Conservation (phyloP, 129 eudicot genomes). For the Heracleum sosnowskyi region DNA sequence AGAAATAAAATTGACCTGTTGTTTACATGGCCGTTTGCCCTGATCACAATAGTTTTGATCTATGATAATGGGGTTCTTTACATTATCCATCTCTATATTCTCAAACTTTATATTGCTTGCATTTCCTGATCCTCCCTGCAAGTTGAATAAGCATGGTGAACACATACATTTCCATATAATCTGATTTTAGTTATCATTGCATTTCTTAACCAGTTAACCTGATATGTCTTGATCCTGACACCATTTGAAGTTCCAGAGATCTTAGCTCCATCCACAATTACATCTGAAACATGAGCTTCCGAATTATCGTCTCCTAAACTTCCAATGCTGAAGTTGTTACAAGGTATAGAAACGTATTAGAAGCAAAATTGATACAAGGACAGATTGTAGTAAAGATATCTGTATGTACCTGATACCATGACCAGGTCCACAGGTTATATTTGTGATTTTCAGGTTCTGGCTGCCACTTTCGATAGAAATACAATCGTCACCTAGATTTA, state of each 20-base stretch:
- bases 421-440: conserved; percentile 92
- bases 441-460: conserved; percentile 39
- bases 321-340: conserved; percentile 51
- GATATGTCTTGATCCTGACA: conserved; percentile 86
- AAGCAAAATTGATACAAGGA: neutral
- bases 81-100: conserved; percentile 58
- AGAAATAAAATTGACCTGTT: conserved; percentile 35
- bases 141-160: neutral
- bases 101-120: conserved; percentile 67
- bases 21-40: conserved; percentile 44
- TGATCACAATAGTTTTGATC: conserved; percentile 83
- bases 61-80: conserved; percentile 65
- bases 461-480: conserved; percentile 73
- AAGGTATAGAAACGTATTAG: neutral
- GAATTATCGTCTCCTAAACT: conserved; percentile 67
- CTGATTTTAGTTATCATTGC: neutral
- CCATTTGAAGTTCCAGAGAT: conserved; percentile 72
- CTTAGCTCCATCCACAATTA: conserved; percentile 52
- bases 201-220: conserved; percentile 37
- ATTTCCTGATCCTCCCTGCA: conserved; percentile 84
- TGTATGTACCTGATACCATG: conserved; percentile 66
- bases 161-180: neutral
- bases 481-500: conserved; percentile 58
- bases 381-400: neutral
- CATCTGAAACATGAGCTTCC: conserved; percentile 72